Base-by-base conservation (phyloP, 768 basidiomycete species). In the Pulveroboletus frians region DNA sequence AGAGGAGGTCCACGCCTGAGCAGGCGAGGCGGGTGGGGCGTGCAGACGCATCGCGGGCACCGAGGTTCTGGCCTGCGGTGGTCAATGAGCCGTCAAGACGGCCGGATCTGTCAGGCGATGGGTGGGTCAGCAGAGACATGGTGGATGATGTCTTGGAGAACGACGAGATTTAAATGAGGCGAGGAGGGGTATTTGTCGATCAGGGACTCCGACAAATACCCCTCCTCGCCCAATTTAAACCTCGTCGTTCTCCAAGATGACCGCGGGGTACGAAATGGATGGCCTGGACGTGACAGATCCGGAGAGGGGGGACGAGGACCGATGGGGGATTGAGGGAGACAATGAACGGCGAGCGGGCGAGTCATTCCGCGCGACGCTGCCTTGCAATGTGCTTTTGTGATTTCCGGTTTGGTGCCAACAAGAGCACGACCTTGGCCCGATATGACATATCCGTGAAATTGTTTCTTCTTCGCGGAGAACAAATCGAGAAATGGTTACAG, bases 1-100 rank as follows among this genome's bases (percentile, higher is more conserved):
- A 77, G 52, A 88, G 77, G 60, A 83, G 72, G 47, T 76, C 78
- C 14, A 66, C 64, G 20, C 70, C 68, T 0, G 83, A 82, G 51
- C 76, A 65, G 42, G 77, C 67, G 53, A 70, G 63, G 30, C 64
- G 65, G 11, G 58, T 53, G 30, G 41, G 51, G 15, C 43, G 56
- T 17, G 44, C 14, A 13, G 54, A 27, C 0, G 23, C 39, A n/a
- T 56, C 39, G n/a, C 57, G 39, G 30, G 43, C 20, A 17, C 23
- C 45, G 10, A 60, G 9, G 17, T 54, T 57, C 29, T 59, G 55
- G 0, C 27, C 29, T 3, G 59, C 56, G 0, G 47, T 47, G 17
- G 60, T 51, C 11, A 59, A 30, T 20, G 51, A 30, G 30, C 17
- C 11, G 1, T 17, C 21, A 8, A 11, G 4, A 1, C n/a, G 34